phyloP scores from a whole-genome alignment of 1,284 basidiomycete species.

The Schizophyllum amplum region DNA sequence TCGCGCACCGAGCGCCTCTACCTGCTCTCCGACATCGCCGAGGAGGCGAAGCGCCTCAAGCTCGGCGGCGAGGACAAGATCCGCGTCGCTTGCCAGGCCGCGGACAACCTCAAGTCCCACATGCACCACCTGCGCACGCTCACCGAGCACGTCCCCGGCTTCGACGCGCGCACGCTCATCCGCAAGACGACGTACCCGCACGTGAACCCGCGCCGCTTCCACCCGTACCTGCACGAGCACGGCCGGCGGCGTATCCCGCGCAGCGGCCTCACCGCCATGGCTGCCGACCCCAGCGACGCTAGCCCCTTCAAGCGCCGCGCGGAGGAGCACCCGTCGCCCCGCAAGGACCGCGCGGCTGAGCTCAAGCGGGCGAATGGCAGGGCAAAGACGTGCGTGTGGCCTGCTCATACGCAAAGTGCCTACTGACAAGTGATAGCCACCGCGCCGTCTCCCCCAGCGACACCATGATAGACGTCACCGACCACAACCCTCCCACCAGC shows the following conservation, averaged over 20 bases:
- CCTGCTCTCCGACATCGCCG: conserved; percentile 88
- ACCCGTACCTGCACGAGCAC: conserved; percentile 46
- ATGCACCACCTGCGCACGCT: conserved; percentile 60
- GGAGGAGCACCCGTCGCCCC: conserved; percentile 39
- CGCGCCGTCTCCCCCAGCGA: conserved; percentile 64
- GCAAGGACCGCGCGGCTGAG: conserved; percentile 34
- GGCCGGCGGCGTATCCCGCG: conserved; percentile 42
- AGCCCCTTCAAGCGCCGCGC: conserved; percentile 61
- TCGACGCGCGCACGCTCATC: conserved; percentile 51
- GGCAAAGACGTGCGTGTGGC: conserved; percentile 46
- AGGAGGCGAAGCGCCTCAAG: conserved; percentile 87
- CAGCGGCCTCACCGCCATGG: conserved; percentile 36
- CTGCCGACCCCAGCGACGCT: conserved; percentile 38
- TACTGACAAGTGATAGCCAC: conserved; percentile 8
- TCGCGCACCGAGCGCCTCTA: conserved; percentile 78
- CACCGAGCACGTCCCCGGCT: conserved; percentile 58
- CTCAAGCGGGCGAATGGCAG: conserved; percentile 13
- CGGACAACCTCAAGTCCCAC: conserved; percentile 80
- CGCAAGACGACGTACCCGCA: conserved; percentile 68
- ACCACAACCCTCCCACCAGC: conserved; percentile 36
- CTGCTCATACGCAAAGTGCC: conserved; percentile 3
- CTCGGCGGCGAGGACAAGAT: conserved; percentile 99
- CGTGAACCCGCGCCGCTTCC: conserved; percentile 56
- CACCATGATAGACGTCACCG: conserved; percentile 60
- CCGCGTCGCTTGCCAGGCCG: conserved; percentile 89